A percentile compares a stretch with the other conserved stretches of the same genome.
Evolutionary conservation across 2,329 filamentous ascomycete species (phyloP).

Genomic region (Sclerotinia borealis): DNA sequence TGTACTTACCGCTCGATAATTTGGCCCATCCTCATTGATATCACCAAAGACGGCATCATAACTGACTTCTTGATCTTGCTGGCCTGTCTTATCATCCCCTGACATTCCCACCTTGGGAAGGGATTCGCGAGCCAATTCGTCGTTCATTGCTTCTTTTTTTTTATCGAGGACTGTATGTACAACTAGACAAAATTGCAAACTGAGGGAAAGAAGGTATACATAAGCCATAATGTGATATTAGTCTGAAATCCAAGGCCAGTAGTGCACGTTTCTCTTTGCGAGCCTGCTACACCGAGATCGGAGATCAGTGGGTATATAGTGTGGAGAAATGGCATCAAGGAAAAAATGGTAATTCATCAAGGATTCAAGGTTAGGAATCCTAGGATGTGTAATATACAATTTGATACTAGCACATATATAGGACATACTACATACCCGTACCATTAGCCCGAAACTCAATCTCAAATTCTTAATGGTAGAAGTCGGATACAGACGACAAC

Average conservation of each 20-base stretch:
- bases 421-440: too few relatives aligned
- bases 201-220: not conserved
- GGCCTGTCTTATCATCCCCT: not conserved
- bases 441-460: too few relatives aligned
- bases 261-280: not conserved
- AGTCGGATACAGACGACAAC: too few relatives aligned
- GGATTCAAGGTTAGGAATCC: too few relatives aligned
- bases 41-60: conserved; percentile 6
- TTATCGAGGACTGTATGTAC: not conserved
- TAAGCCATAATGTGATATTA: not conserved
- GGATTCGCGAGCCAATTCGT: not conserved
- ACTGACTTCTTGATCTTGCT: not conserved
- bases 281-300: not conserved
- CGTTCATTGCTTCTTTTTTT: not conserved
- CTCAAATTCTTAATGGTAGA: too few relatives aligned
- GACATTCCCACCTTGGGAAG: not conserved
- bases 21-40: conserved; percentile 5
- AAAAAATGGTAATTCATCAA: too few relatives aligned
- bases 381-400: too few relatives aligned
- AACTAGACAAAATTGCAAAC: not conserved
- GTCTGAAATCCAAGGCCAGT: not conserved
- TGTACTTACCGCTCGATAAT: conserved; percentile 7
- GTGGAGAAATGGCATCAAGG: not conserved
- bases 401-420: too few relatives aligned
- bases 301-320: not conserved